phyloP scores from a whole-genome alignment of 2,329 filamentous ascomycete species.

The Dothideomycetes sp. region DNA sequence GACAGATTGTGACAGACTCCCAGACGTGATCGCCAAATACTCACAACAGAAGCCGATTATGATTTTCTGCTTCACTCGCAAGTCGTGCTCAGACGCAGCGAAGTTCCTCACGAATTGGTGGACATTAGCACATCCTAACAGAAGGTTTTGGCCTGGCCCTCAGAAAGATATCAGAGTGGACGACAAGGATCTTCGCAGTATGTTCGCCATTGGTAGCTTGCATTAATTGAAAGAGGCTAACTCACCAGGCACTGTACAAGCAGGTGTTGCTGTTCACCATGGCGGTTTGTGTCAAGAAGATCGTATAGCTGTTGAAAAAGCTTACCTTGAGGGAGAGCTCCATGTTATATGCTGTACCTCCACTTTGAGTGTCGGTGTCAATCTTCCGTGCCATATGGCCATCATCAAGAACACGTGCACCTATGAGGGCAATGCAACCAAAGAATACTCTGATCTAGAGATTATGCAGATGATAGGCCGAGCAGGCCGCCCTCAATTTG shows the following conservation, averaged over 20 bases:
- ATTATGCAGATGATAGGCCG: constrained; percentile 87
- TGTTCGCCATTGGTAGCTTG: constrained; percentile 14
- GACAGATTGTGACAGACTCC: constrained; percentile 39
- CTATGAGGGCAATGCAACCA: constrained; percentile 38
- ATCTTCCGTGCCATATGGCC: constrained; percentile 72
- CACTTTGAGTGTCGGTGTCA: constrained; percentile 73
- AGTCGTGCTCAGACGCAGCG: constrained; percentile 58
- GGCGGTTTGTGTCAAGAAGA: constrained; percentile 59
- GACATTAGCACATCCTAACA: constrained; percentile 36
- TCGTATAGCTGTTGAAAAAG: constrained; percentile 53
- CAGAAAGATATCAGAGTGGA: constrained; percentile 38
- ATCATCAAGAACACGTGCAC: constrained; percentile 69
- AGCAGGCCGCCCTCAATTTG: constrained; percentile 75
- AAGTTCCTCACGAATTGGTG: constrained; percentile 57
- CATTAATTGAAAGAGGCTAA: constrained; percentile 1
- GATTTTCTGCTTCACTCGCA: constrained; percentile 71
- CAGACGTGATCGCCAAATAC: constrained; percentile 55
- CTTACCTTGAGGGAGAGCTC: constrained; percentile 60
- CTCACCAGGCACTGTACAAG: constrained; percentile 29
- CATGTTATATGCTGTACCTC: constrained; percentile 79
- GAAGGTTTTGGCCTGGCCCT: constrained; percentile 55
- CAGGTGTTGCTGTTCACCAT: constrained; percentile 73
- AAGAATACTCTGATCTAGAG: constrained; percentile 72
- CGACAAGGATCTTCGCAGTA: constrained; percentile 50
- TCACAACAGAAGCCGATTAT: constrained; percentile 65